phyloP scores from a whole-genome alignment of 2,329 filamentous ascomycete genomes.

The Fusarium heterosporum region DNA sequence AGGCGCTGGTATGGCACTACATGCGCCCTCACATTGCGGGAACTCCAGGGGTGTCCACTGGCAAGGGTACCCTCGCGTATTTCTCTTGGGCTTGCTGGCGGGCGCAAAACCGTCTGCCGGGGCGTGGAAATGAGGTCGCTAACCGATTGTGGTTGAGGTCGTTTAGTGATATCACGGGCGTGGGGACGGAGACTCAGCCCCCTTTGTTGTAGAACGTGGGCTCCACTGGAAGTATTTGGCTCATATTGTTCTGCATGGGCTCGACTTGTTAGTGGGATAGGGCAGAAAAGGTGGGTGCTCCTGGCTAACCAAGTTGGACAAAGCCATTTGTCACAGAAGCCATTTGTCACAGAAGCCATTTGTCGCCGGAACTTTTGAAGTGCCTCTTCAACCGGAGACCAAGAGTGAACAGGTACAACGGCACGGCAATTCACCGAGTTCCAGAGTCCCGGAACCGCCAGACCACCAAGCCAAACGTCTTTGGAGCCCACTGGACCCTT shows the following conservation, averaged over 20 bases:
- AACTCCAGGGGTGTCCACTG: background rate
- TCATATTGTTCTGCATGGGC: conserved; percentile 27
- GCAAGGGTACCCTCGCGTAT: background rate
- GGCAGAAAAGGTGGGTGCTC: conserved; percentile 1
- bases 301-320: conserved; percentile 29
- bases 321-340: conserved; percentile 10
- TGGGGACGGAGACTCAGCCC: conserved; percentile 20
- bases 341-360: background rate
- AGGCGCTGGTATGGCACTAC: conserved; percentile 30
- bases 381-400: background rate
- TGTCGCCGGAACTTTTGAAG: conserved; percentile 26
- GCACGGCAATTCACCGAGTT: background rate
- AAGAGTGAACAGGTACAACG: background rate
- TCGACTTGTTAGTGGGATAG: conserved; percentile 8
- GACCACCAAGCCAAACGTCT: background rate
- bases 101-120: conserved; percentile 11
- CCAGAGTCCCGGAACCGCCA: background rate
- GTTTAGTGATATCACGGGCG: conserved; percentile 26
- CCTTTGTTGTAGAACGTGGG: background rate
- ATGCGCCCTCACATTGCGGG: conserved; percentile 2
- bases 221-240: conserved; percentile 25
- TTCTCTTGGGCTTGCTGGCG: conserved; percentile 2
- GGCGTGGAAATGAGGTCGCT: conserved; percentile 31
- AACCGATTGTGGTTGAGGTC: conserved; percentile 13
- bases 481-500: background rate